Base-by-base conservation (phyloP, 1,284 basidiomycete genomes). In the Farysia itapuensis region DNA sequence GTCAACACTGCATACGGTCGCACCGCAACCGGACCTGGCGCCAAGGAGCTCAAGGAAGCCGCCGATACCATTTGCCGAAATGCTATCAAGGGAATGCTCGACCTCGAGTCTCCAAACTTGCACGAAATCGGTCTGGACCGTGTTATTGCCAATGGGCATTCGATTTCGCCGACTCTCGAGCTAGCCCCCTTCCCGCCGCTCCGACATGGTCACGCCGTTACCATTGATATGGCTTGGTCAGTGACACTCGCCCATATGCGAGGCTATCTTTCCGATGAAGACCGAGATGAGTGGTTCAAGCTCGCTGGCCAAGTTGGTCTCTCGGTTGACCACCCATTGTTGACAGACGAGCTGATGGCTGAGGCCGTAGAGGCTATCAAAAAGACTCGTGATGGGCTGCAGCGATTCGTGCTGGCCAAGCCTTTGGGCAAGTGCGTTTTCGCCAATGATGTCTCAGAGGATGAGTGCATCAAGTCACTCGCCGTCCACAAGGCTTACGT, bases 51-150 rank as follows among this genome's bases (percentile, higher is more conserved):
- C 42, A 69, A 76, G 41, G 59, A 74, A 38, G 74, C 66, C 39
- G 74, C 77, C 23, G 68, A 77, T 53, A 43, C 37, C 19, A 77
- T 80, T 50, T 79, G 79, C 70, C 68, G 78, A 46, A 61, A 75
- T 33, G 79, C 77, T 41, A 80, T 80, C 70, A 75, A 78, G 67
- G 74, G 77, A 44, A 80, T 80, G 79, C 72, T 80, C 35, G 76
- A 79, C 70, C 77, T 80, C 46, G 79, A 80, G 70, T 74, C 78
- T 23, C 77, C 77, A 43, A 80, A 80, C 74, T 61, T 80, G 47
- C 79, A 80, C 75, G 79, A 80, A 65, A 78, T 80, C 38, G 76
- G 77, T 33, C 72, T 80, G n/a, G 79, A 80, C 74, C 76, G 79
- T 45, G 79, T 80, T 34, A 80, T 80, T 46, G 79, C 79, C 35